Conservation (phyloP, 2,329 filamentous ascomycete species). For the Ophiostoma quercus region DNA sequence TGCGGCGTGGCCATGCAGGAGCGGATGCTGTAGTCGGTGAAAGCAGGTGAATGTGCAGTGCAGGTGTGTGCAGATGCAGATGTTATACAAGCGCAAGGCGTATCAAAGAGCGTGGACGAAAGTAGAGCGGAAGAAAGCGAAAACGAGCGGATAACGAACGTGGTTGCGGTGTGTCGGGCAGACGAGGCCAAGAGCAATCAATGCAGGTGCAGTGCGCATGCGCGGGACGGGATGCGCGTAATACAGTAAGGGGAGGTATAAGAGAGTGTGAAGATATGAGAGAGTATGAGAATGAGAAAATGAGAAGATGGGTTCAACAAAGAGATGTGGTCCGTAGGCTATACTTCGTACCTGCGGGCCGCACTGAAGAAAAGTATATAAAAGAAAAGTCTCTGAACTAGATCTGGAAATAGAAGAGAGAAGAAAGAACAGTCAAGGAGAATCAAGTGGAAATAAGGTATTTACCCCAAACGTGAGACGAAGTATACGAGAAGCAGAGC, state of each 20-base stretch:
- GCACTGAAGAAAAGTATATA: background rate
- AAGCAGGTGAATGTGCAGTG: background rate
- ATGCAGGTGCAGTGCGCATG: constrained; percentile 8
- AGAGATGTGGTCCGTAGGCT: background rate
- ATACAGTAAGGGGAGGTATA: background rate
- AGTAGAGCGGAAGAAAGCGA: background rate
- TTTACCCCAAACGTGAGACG: background rate
- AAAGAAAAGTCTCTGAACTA: background rate
- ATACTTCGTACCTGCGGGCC: background rate
- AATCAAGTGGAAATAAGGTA: background rate
- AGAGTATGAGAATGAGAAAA: background rate
- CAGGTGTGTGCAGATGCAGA: background rate
- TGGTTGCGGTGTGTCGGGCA: constrained; percentile 5
- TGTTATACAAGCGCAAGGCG: background rate
- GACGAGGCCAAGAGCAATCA: background rate
- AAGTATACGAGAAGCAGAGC: background rate
- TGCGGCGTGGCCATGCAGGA: background rate
- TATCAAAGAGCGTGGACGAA: background rate
- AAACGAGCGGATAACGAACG: background rate
- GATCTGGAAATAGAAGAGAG: background rate
- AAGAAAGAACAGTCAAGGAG: background rate
- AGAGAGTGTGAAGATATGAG: background rate
- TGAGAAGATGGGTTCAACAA: background rate
- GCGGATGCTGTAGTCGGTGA: background rate
- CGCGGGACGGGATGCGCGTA: background rate